Evolutionary conservation across 169 alveolate genomes (phyloP), one percentile per base, ranked within the genome.

Genomic region (Plasmodium vinckei): DNA sequence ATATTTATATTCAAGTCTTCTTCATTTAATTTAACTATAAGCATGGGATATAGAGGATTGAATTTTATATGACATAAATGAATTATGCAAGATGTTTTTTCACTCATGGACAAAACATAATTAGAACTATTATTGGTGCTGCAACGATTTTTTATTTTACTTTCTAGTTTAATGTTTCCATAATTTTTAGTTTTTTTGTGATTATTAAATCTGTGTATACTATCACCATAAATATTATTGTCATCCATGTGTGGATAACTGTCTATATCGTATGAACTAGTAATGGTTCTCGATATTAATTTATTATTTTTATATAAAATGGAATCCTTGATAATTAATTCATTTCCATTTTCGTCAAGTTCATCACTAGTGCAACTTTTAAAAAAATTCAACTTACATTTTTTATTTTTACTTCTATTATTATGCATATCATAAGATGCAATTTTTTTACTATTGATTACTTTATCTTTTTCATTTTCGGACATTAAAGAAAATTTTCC

Each of bases 71-170:
- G 90, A 15, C 90, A 82, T 15, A 82, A 51, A n/a, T 82, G 73
- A 23, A 82, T 57, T n/a, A 84, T 54, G 57, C 82, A 82, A 3
- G 65, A 68, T 12, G 86, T 51, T 49, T 61, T 82, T 67, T 69
- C 84, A 51, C 90, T 82, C 90, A 82, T 82, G 13, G 90, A 54
- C 19, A 82, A 82, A 23, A 82, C 84, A 68, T 65, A 65, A 46
- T 82, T 65, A 4, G 90, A 69, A 4, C 59, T 21, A 33, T 79
- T 67, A 44, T 25, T 69, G 1, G 19, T 9, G 7, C 23, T 79
- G 1, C 42, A 46, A 27, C 67, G 44, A 25, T 68, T 68, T 39
- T 13, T 23, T 19, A 42, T 33, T 13, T 82, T 27, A 33, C 27
- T 15, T 9, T 68, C 59, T 3, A 33, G 42, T 2, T 33, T 33